phyloP scores from a whole-genome alignment of 305 asterid species.

The Fraxinus albicans region DNA sequence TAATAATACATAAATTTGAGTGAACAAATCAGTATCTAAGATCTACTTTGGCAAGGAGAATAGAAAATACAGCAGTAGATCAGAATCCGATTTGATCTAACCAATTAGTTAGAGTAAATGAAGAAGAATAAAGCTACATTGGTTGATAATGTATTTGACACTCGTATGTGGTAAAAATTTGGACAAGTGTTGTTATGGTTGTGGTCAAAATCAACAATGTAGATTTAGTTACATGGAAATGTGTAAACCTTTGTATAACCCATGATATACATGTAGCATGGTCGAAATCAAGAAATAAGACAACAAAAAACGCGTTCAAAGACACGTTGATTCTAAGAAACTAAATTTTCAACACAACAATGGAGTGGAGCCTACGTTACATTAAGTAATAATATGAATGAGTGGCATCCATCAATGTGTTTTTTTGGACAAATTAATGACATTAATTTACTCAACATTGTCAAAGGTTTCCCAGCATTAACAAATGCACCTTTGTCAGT shows the following conservation, averaged over 20 bases:
- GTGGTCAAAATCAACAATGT: no score
- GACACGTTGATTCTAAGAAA: neutral
- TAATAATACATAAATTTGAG: neutral
- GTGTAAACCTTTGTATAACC: neutral
- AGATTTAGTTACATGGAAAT: no score
- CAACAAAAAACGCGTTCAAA: neutral
- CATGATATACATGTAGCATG: neutral
- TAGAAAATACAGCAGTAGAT: neutral
- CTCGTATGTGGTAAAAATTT: neutral
- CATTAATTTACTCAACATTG: neutral
- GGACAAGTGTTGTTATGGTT: neutral
- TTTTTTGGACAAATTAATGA: neutral
- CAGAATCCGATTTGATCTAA: neutral
- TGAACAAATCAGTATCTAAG: neutral
- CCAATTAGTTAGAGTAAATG: neutral
- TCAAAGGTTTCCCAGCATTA: neutral
- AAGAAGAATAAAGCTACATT: neutral
- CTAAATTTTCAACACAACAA: neutral
- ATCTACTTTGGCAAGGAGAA: neutral
- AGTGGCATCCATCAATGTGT: neutral
- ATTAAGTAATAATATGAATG: neutral
- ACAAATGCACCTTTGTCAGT: neutral
- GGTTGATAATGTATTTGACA: neutral
- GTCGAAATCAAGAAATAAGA: neutral
- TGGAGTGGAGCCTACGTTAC: neutral